Evolutionary conservation across 306 rosid species (phyloP).

Genomic region (Prunus davidiana): DNA sequence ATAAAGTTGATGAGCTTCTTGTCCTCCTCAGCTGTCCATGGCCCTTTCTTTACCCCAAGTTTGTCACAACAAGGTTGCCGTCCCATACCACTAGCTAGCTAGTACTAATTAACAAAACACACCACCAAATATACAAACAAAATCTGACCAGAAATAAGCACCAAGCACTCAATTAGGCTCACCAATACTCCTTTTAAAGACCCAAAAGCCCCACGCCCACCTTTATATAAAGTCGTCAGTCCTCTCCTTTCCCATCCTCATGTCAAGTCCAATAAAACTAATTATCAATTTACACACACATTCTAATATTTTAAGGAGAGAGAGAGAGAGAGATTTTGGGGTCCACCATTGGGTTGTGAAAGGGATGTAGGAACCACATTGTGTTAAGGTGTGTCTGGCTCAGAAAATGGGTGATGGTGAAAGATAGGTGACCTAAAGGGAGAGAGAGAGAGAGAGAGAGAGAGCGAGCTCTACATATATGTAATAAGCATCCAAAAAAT

Average conservation of each 20-base stretch:
- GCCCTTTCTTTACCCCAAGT: slow-evolving; percentile 95
- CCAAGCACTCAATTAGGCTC: slow-evolving; percentile 15
- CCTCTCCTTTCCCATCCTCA: slow-evolving; percentile 30
- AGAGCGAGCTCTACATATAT: neutral
- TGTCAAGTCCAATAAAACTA: slow-evolving; percentile 24
- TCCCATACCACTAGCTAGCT: slow-evolving; percentile 46
- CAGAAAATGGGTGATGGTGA: slow-evolving; percentile 37
- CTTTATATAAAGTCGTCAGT: slow-evolving; percentile 40
- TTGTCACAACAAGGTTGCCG: slow-evolving; percentile 98
- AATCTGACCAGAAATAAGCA: neutral
- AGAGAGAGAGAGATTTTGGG: slow-evolving; percentile 36
- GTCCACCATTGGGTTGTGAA: slow-evolving; percentile 62
- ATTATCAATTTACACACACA: slow-evolving; percentile 1
- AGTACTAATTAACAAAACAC: neutral
- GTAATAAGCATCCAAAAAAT: slow-evolving; percentile 8
- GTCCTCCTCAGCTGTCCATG: slow-evolving; percentile 95
- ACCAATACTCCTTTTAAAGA: slow-evolving; percentile 40
- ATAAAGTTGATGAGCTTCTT: slow-evolving; percentile 86
- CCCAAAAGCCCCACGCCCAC: slow-evolving; percentile 53
- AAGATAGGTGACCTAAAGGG: slow-evolving; percentile 37
- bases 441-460: neutral
- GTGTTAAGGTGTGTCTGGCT: slow-evolving; percentile 33
- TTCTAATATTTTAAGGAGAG: slow-evolving; percentile 7
- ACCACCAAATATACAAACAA: neutral
- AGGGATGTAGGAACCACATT: slow-evolving; percentile 55